Evolutionary conservation across 2,329 filamentous ascomycete genomes (phyloP), one percentile per base, ranked within the genome.

Genomic region (Coniella lustricola): DNA sequence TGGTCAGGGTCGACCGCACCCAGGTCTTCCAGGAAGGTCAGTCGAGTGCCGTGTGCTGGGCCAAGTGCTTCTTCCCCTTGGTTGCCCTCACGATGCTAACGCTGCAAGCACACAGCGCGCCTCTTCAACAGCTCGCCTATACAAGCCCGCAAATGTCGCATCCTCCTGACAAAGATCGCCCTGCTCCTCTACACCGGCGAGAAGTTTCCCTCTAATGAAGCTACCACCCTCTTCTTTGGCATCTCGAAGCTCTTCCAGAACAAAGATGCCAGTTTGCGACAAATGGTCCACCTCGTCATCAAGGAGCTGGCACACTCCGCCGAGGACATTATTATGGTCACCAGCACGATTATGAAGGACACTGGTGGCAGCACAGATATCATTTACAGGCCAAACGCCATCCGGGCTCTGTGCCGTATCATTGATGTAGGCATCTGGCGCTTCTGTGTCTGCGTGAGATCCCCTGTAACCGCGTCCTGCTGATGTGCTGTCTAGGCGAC

Each of bases 241-340:
- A 97, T 95, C 69, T 97, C 91, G 54, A 97, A 97, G 78, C 81
- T 97, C 53, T 98, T 98, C 79, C 91, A 97, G 76, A 97, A 97
- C 73, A 97, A 96, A 71, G 93, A 98, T 84, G 87, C 90, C 62
- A 91, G 89, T 61, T 77, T 98, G 65, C 89, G 93, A 62, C 93
- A 98, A 76, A 96, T 97, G 90, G 91, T 98, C 44, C 95, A 97
- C 73, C 78, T 97, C 57, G 84, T 96, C 65, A 88, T 97, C 74
- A 98, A 97, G 81, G 93, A 98, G 78, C 77, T 98, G 62, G 89
- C 91, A 58, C 82, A 84, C 67, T 95, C 90, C 20, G 93, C 93
- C 51, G 90, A 97, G 73, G 93, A 98, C 76, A 94, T 96, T 56
- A 98, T 98, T 67, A 97, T 98, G 93, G 93, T 96, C 54, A 98